These are phyloP conservation scores for Saccharomycopsis malanga DNA, from an alignment of 805 yeast genomes.

Conservation along the genomic window DNA sequence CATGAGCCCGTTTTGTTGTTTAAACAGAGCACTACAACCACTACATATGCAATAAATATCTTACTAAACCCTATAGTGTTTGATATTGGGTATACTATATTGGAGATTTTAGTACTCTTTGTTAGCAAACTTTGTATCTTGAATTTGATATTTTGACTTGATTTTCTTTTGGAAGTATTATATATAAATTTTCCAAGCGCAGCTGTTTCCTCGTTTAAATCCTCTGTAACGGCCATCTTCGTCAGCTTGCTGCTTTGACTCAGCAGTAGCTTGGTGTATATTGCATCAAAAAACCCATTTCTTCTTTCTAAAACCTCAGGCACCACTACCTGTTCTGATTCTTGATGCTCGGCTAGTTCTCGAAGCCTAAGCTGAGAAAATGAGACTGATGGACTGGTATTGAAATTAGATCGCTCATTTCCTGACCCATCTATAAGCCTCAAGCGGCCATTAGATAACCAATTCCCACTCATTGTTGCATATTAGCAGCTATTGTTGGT, in stretches of 20 bases:
- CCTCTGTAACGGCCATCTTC: background rate
- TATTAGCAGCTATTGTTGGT: no score
- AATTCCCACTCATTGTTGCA: no score
- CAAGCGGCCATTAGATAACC: no score
- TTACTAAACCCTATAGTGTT: slow-evolving; percentile 22
- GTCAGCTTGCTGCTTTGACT: background rate
- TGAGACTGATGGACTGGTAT: slow-evolving; percentile 25
- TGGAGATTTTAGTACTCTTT: background rate
- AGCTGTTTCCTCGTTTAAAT: background rate
- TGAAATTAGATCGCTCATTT: no score
- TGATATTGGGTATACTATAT: background rate
- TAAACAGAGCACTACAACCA: slow-evolving; percentile 35
- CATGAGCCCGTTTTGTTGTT: slow-evolving; percentile 33
- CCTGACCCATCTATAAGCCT: no score
- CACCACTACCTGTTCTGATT: slow-evolving; percentile 29
- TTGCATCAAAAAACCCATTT: slow-evolving; percentile 44
- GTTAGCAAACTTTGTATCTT: background rate
- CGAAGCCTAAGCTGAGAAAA: slow-evolving; percentile 32
- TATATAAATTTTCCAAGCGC: background rate
- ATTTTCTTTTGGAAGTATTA: no score
- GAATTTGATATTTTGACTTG: background rate
- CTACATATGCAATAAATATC: slow-evolving; percentile 34
- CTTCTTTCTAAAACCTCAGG: slow-evolving; percentile 34
- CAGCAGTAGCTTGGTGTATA: slow-evolving; percentile 30
- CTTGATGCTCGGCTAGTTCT: slow-evolving; percentile 26